A percentile compares a stretch with the other conserved stretches of the same genome.
These are phyloP conservation scores for Herpotrichia juniperi DNA, from an alignment of 2,329 filamentous ascomycete species.

Conservation along the genomic window DNA sequence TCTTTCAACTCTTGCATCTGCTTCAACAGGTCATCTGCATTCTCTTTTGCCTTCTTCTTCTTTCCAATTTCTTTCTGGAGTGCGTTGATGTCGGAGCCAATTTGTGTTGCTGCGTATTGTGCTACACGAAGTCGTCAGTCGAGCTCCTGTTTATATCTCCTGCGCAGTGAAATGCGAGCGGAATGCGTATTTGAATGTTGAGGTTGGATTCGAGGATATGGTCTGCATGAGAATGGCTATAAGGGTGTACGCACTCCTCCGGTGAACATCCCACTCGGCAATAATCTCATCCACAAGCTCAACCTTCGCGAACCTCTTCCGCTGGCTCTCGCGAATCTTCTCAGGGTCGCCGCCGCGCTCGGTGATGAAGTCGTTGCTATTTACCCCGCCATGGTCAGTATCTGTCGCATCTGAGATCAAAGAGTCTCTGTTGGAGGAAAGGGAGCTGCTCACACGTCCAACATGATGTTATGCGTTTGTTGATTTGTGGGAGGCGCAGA, in stretches of 20 bases:
- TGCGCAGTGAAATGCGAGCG: too few relatives aligned
- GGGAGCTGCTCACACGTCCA: conserved; percentile 36
- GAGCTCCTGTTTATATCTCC: background rate
- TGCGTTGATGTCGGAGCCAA: conserved; percentile 84
- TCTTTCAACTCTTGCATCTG: conserved; percentile 80
- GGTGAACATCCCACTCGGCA: conserved; percentile 82
- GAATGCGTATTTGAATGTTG: conserved; percentile 6
- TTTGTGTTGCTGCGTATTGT: conserved; percentile 78
- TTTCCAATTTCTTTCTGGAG: conserved; percentile 87
- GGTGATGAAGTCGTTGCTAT: conserved; percentile 61
- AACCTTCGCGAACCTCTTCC: conserved; percentile 78
- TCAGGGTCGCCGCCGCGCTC: conserved; percentile 92
- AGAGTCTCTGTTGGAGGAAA: background rate
- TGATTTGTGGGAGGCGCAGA: background rate
- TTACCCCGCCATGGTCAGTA: conserved; percentile 17
- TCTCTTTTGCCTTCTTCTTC: conserved; percentile 92
- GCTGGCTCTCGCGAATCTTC: conserved; percentile 89
- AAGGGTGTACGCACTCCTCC: conserved; percentile 62
- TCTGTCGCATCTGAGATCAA: background rate
- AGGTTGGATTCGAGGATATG: background rate
- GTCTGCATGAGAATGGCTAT: background rate
- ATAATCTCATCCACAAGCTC: conserved; percentile 92
- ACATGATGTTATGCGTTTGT: conserved; percentile 24
- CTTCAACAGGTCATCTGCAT: conserved; percentile 78
- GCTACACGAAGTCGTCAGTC: conserved; percentile 50